Base-by-base conservation (phyloP, 2,329 filamentous ascomycete genomes). In the Aspergillus tubingensis region DNA sequence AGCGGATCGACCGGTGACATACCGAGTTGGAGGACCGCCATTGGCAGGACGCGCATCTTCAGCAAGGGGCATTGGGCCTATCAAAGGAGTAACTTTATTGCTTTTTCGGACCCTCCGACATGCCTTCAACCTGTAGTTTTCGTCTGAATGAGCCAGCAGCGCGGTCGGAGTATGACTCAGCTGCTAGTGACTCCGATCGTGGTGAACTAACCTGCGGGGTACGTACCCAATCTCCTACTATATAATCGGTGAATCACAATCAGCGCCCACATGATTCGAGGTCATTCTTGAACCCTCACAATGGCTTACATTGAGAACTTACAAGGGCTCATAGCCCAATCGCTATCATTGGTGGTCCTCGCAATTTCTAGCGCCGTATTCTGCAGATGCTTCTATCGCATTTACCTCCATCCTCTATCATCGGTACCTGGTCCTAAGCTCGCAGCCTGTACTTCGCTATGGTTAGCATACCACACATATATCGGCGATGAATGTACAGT, bases 361-460 rank as follows among this genome's bases (percentile, higher is more conserved):
- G 50, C 30, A 6, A 21, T 15, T 25, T 15, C 10, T n/a, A 23
- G 30, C 21, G 11, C 21, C 25, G 5, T 58, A 13, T 32, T 60
- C 17, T 50, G 8, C 25, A 59, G 57, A 25, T 54, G 23, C 43
- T 60, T 76, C 49, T 78, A 80, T 65, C 66, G 71, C 21, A 48
- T 77, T 19, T 72, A 67, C 55, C 65, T 77, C 38, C 77, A 80
- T 56, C 76, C 78, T n/a, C 67, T 80, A 39, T 67, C 73, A 8
- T 70, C 70, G 36, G 68, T 79, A 8, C 78, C 79, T 2, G 77
- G 78, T 0, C 78, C 79, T 13, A 63, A 73, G 41, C 54, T 75
- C 48, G 72, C 73, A 10, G 67, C 68, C n/a, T 57, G 66, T 52
- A 72, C 74, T 11, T 72, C 71, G 15, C 67, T 77, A 8, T 75